Evolutionary conservation across 805 yeast genomes (phyloP).

Genomic region (Maudiozyma serrabonitensis): DNA sequence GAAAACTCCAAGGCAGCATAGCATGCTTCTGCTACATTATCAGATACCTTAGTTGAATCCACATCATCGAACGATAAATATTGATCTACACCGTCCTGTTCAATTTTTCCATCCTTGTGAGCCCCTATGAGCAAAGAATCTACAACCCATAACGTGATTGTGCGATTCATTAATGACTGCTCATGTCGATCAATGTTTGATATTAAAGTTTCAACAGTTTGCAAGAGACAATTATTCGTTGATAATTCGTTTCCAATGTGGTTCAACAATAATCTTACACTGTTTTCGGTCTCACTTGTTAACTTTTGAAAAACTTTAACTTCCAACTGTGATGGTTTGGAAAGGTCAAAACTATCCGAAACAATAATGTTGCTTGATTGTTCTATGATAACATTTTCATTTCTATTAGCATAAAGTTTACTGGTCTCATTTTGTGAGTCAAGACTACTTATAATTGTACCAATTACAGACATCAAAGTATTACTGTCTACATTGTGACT

Average conservation of each 20-base stretch:
- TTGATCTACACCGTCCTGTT: neutral
- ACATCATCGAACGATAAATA: slow-evolving; percentile 5
- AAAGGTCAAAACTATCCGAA: slow-evolving; percentile 3
- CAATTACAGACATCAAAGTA: neutral
- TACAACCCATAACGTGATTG: slow-evolving; percentile 31
- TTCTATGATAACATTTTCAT: slow-evolving; percentile 8
- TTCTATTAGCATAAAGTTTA: neutral
- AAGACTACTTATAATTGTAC: neutral
- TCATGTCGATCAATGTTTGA: slow-evolving; percentile 8
- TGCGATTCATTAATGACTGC: slow-evolving; percentile 7
- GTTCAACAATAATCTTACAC: slow-evolving; percentile 12
- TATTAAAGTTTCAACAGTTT: slow-evolving; percentile 15
- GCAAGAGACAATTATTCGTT: slow-evolving; percentile 1
- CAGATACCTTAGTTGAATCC: slow-evolving; percentile 8
- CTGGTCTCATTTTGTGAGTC: neutral
- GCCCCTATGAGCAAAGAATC: neutral
- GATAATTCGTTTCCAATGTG: slow-evolving; percentile 11
- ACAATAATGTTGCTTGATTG: slow-evolving; percentile 15
- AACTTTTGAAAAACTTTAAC: neutral
- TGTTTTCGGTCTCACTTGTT: slow-evolving; percentile 17
- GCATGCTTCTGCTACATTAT: slow-evolving; percentile 12
- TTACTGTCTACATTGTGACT: neutral
- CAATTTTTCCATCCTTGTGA: slow-evolving; percentile 2
- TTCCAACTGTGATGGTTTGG: neutral
- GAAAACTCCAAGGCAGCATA: slow-evolving; percentile 32